Percentiles rank a stretch among this genome's conserved stretches.
These are phyloP conservation scores for Naumovozyma dairenensis DNA, from an alignment of 805 yeast genomes.

Conservation along the genomic window DNA sequence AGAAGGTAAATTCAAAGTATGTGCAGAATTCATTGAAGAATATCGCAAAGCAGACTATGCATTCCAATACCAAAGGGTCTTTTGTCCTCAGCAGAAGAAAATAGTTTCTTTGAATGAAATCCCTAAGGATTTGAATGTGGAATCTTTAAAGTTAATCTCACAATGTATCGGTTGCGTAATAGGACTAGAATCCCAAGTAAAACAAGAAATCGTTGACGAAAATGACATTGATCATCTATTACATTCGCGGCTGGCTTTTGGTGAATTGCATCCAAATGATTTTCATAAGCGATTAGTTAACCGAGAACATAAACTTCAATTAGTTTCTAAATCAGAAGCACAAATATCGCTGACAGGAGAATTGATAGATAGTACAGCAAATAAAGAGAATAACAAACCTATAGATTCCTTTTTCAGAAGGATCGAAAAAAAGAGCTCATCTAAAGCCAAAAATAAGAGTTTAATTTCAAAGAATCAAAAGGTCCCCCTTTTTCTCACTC, in stretches of 20 bases:
- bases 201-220: slow-evolving; percentile 21
- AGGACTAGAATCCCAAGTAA: slow-evolving; percentile 10
- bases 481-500: background rate
- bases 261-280: slow-evolving; percentile 54
- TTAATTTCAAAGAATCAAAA: background rate
- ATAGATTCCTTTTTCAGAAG: slow-evolving; percentile 19
- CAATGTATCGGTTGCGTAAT: slow-evolving; percentile 32
- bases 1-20: slow-evolving; percentile 50
- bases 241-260: slow-evolving; percentile 51
- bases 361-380: background rate
- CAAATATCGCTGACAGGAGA: background rate
- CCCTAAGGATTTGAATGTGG: slow-evolving; percentile 30
- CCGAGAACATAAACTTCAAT: slow-evolving; percentile 24
- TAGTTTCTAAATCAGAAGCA: slow-evolving; percentile 19
- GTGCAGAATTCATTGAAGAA: slow-evolving; percentile 49
- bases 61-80: slow-evolving; percentile 79
- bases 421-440: background rate
- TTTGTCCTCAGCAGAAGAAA: slow-evolving; percentile 44
- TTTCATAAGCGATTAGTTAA: slow-evolving; percentile 26
- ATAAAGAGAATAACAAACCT: slow-evolving; percentile 3
- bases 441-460: background rate
- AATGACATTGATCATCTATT: slow-evolving; percentile 33
- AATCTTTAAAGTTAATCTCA: slow-evolving; percentile 5
- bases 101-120: slow-evolving; percentile 53
- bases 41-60: slow-evolving; percentile 63